Evolutionary conservation across 805 yeast genomes (phyloP), one percentile per base, ranked within the genome.

Genomic region (Yarrowia keelungensis): DNA sequence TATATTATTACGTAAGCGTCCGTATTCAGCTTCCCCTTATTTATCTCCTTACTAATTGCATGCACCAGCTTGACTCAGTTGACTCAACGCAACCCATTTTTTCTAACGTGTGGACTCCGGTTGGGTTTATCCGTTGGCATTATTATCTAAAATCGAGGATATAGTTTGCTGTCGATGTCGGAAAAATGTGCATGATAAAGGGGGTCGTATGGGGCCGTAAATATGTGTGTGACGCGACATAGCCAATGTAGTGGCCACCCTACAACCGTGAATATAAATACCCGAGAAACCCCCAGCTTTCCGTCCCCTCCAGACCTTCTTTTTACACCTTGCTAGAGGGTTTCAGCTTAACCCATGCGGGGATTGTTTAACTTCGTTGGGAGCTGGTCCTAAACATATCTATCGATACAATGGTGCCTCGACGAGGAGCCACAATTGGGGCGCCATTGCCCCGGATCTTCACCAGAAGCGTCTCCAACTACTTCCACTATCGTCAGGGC

Each of bases 391-490:
- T 45, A 32, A 32, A 16, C 65, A 59, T 26, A 26, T 59, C 51
- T 56, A 56, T 59, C 65, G 42, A 59, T 59, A 59, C 51, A 45
- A 59, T 59, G 65, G 65, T 45, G 51, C 65, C 65, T 59, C 65
- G 65, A 59, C 65, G 51, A 45, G 51, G 65, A 43, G 65, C 51
- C 51, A 45, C 51, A 59, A 59, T 59, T 59, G 65, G 65, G 65
- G 65, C 42, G 47, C 65, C 65, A 43, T 45, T 59, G 51, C 65
- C 65, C 65, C 50, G 51, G 22, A 59, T 59, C 42, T 59, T 59
- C 51, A n/a, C 65, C 16, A n/a, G 65, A 59, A 19, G 14, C 38
- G 65, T 59, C 65, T 42, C 50, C 65, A 47, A 49, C 67, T 62
- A 62, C 56, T 62, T 62, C 15, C 67, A 62, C 38, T 62, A 62